phyloP scores from a whole-genome alignment of 1,139 yeast genomes.

The Suhomyces bribrorum region DNA sequence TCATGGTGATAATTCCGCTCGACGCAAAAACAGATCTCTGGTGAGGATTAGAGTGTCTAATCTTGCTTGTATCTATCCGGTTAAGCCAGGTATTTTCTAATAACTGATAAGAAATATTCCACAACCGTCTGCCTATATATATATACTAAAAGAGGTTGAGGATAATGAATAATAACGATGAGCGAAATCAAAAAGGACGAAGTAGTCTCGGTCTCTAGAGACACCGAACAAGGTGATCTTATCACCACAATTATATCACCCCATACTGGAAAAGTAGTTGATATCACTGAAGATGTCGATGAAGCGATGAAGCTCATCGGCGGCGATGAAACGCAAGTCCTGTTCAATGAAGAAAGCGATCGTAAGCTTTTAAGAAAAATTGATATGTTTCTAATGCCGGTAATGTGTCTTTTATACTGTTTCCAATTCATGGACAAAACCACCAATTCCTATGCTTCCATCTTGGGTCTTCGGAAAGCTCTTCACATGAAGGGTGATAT shows the following conservation, averaged over 20 bases:
- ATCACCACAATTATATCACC: slow-evolving; percentile 33
- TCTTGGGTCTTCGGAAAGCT: slow-evolving; percentile 44
- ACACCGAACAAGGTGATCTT: slow-evolving; percentile 23
- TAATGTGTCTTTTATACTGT: slow-evolving; percentile 56
- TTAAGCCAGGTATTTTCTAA: too few species aligned
- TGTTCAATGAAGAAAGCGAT: slow-evolving; percentile 7
- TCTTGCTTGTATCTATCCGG: too few species aligned
- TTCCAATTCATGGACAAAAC: slow-evolving; percentile 66
- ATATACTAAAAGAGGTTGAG: too few species aligned
- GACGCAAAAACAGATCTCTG: too few species aligned
- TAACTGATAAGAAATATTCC: too few species aligned
- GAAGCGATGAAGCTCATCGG: slow-evolving; percentile 34
- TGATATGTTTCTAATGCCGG: slow-evolving; percentile 52
- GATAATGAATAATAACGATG: too few species aligned
- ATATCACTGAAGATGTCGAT: slow-evolving; percentile 37
- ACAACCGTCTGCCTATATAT: too few species aligned
- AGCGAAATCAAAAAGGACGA: background rate
- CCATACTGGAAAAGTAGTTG: slow-evolving; percentile 26
- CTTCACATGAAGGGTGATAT: slow-evolving; percentile 18
- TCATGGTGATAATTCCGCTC: too few species aligned
- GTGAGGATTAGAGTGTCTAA: too few species aligned
- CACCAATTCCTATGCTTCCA: slow-evolving; percentile 56
- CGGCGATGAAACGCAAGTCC: slow-evolving; percentile 15
- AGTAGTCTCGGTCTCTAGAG: slow-evolving; percentile 24
- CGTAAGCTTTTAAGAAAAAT: slow-evolving; percentile 45